Evolutionary conservation across 1,139 yeast genomes (phyloP).

Genomic region (Pichia sp.): DNA sequence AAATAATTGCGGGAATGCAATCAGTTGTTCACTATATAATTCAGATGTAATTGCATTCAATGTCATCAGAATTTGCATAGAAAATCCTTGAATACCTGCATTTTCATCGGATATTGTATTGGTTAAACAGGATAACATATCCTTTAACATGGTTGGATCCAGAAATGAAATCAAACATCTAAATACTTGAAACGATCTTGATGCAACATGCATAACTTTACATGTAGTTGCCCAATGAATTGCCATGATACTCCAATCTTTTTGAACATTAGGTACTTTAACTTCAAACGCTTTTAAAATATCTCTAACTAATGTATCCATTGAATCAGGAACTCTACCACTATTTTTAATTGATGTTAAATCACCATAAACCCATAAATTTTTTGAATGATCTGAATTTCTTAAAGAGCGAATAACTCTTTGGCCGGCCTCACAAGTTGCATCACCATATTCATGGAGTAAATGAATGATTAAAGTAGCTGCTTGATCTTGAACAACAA

Average conservation of each 20-base stretch:
- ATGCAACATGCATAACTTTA: constrained; percentile 94
- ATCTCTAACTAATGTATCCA: constrained; percentile 73
- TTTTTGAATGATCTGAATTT: constrained; percentile 36
- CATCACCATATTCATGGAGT: constrained; percentile 54
- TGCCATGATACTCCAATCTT: constrained; percentile 80
- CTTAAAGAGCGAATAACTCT: constrained; percentile 52
- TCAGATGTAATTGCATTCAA: constrained; percentile 87
- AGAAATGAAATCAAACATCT: constrained; percentile 71
- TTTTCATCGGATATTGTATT: constrained; percentile 89
- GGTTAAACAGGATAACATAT: constrained; percentile 88
- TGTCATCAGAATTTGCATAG: constrained; percentile 96
- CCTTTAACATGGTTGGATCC: constrained; percentile 85
- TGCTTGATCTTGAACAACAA: constrained; percentile 80
- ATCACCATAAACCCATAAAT: constrained; percentile 85
- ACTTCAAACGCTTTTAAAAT: constrained; percentile 52
- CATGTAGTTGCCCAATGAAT: constrained; percentile 95
- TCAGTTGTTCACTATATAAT: constrained; percentile 66
- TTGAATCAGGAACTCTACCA: constrained; percentile 79
- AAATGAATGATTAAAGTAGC: constrained; percentile 67
- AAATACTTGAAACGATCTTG: constrained; percentile 90
- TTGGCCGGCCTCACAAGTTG: constrained; percentile 47
- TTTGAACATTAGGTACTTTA: constrained; percentile 44
- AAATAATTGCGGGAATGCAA: constrained; percentile 86
- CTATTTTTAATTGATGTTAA: constrained; percentile 70
- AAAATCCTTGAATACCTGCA: constrained; percentile 88